Evolutionary conservation across 257 asterid species (phyloP), one percentile per base, ranked within the genome.

Genomic region (Nicotiana tomentosiformis): DNA sequence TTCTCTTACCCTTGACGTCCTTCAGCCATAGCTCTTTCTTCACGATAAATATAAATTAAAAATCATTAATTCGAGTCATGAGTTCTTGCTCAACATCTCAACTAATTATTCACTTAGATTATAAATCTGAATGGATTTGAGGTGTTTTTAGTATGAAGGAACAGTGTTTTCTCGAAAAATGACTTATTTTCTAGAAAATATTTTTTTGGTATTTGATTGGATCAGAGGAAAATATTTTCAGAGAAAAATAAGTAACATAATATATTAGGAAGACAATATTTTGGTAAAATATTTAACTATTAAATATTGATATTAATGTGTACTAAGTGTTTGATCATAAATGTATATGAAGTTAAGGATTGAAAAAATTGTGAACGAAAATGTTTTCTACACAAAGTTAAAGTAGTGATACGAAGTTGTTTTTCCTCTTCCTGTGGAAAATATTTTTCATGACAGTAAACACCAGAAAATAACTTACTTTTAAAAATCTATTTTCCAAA

Each of bases 11-110:
- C 69, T 85, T 85, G 83, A 86, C 64, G 15, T 84, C 84, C 74
- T 85, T 89, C 88, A 91, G 9, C 85, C 84, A 55, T 30, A 39
- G 77, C 81, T 74, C 89, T 86, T 90, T 91, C 93, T 93, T 53
- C 84, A 53, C 4, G 15, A 46, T 20, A 46, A 20, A 3, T 16
- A 6, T 14, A 37, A 1, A 23, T 29, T 20, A 72, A 6, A 20
- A 20, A 49, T 43, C 11, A 43, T 43, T 32, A 10, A 7, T 57
- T 39, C 17, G 9, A 64, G 68, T 64, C 9, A 32, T 0, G 4
- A 64, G 37, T 10, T 62, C 11, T 62, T 60, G 30, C 15, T 60
- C 30, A 60, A 14, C 17, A 53, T 53, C 57, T 53, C 57, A 53
- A 53, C 5, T 53, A 3, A 43, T 43, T 43, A 0, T 43, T 43